Conservation (phyloP, 805 yeast genomes). For the Torulaspora maleeae region DNA sequence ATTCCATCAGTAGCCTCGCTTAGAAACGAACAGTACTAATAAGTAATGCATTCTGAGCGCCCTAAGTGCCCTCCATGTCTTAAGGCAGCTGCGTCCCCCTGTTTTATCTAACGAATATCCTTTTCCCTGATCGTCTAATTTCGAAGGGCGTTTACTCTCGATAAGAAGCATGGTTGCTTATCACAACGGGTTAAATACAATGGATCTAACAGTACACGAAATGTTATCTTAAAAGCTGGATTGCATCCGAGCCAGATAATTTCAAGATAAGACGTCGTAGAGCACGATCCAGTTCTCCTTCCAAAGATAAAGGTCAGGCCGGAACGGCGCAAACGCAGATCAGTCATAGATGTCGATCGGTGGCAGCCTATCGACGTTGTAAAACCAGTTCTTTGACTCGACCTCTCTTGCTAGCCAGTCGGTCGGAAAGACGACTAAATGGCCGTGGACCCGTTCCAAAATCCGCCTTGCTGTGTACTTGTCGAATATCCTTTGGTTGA, state of each 20-base stretch:
- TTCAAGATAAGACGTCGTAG: background rate
- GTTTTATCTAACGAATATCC: too few species aligned
- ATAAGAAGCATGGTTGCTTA: background rate
- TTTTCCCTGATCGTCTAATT: too few species aligned
- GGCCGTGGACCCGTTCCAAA: constrained; percentile 71
- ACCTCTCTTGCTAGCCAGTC: constrained; percentile 87
- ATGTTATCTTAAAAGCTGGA: too few species aligned
- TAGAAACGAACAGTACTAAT: too few species aligned
- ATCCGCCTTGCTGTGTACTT: constrained; percentile 72
- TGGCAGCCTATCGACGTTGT: constrained; percentile 86
- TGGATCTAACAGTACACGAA: too few species aligned
- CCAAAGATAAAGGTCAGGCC: too few species aligned
- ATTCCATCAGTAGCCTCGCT: too few species aligned
- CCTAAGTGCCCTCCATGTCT: too few species aligned
- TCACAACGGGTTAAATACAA: background rate
- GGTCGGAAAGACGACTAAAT: constrained; percentile 84
- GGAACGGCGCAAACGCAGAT: background rate
- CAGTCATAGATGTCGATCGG: constrained; percentile 91
- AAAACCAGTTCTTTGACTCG: constrained; percentile 92
- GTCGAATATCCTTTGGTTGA: constrained; percentile 53
- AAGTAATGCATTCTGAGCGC: too few species aligned
- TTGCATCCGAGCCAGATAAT: background rate
- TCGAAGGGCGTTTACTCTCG: background rate
- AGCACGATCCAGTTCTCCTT: background rate
- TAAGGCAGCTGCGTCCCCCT: too few species aligned